phyloP scores from a whole-genome alignment of 108 stramenopile species.

The Skeletonema menzelii region DNA sequence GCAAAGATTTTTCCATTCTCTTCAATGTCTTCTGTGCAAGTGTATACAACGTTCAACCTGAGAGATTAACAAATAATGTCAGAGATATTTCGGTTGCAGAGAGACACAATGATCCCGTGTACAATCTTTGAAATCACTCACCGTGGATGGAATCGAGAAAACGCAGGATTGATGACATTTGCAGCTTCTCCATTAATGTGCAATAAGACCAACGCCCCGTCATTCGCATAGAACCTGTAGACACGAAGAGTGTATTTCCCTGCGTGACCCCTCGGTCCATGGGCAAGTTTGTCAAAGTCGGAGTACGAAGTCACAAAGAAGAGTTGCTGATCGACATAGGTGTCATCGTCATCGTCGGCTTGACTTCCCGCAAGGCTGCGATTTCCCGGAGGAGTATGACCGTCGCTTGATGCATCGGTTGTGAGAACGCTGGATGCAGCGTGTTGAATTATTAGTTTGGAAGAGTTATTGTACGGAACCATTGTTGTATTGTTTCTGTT shows the following conservation, averaged over 20 bases:
- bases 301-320: slow-evolving; percentile 76
- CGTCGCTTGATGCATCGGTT: neutral
- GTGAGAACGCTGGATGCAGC: neutral
- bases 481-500: too few relatives aligned
- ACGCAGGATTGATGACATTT: slow-evolving; percentile 92
- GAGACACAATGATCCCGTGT: neutral
- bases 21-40: slow-evolving; percentile 93
- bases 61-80: neutral
- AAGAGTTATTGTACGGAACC: neutral
- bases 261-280: slow-evolving; percentile 86
- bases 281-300: slow-evolving; percentile 88
- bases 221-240: slow-evolving; percentile 77
- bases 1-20: slow-evolving; percentile 88
- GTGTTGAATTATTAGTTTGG: neutral
- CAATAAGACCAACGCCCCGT: slow-evolving; percentile 84
- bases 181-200: slow-evolving; percentile 72
- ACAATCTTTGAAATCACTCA: slow-evolving; percentile 1
- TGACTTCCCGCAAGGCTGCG: neutral
- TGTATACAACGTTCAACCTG: slow-evolving; percentile 89
- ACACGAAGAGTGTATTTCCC: slow-evolving; percentile 78
- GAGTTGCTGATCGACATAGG: slow-evolving; percentile 42
- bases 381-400: neutral
- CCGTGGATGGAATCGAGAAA: slow-evolving; percentile 88
- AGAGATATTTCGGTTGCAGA: neutral
- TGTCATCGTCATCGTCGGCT: neutral